Evolutionary conservation across 2,329 filamentous ascomycete genomes (phyloP).

Genomic region (Microsporum canis): DNA sequence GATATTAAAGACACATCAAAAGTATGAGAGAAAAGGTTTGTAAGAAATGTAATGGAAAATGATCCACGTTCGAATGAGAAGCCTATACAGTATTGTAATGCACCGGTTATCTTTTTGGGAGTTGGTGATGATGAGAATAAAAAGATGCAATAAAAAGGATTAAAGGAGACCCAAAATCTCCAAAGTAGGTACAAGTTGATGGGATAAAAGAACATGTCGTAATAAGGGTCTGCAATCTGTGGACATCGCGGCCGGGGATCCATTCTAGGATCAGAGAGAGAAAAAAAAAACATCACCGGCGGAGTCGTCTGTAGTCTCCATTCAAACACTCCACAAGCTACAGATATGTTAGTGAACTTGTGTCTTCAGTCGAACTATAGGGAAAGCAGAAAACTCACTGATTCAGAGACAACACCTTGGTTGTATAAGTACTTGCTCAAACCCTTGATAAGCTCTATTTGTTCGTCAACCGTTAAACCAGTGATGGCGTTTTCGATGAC

Average conservation of each 20-base stretch:
- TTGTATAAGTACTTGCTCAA: conserved; percentile 54
- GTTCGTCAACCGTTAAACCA: conserved; percentile 75
- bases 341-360: conserved; percentile 13
- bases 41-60: neutral
- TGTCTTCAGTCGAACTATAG: neutral
- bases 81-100: conserved; percentile 5
- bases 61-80: conserved; percentile 3
- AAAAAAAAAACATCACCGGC: conserved; percentile 10
- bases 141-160: neutral
- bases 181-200: neutral
- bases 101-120: neutral
- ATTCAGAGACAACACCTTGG: conserved; percentile 46
- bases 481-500: conserved; percentile 88
- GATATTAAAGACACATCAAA: neutral
- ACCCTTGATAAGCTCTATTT: conserved; percentile 63
- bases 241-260: neutral
- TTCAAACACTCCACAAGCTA: conserved; percentile 30
- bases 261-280: neutral
- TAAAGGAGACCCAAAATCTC: neutral
- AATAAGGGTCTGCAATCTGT: neutral
- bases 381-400: conserved; percentile 31
- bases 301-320: conserved; percentile 24
- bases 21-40: neutral
- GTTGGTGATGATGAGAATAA: neutral
- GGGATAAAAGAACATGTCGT: neutral